Base-by-base conservation (phyloP, 2,329 filamentous ascomycete species). In the Setomelanomma holmii region DNA sequence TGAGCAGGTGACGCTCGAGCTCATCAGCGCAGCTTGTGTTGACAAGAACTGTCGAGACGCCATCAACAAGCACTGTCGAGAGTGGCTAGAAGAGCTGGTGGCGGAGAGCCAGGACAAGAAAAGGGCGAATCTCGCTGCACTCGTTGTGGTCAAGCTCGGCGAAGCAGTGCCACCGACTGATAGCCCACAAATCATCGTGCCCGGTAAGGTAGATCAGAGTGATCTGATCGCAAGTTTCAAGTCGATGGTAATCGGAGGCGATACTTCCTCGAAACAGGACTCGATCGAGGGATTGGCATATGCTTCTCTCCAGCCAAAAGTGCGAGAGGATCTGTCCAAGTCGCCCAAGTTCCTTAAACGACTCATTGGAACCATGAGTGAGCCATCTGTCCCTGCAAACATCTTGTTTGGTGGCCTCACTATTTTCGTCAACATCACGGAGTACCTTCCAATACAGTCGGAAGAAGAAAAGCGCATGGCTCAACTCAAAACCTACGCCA, bases 391-490 rank as follows among this genome's bases (percentile, higher is more conserved):
- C 1, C 63, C 80, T 42, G 75, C 78, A 33, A 87, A 89, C 11
- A 79, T 89, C 20, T 88, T 92, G 0, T 97, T 96, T 69, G 93
- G 93, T 41, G 89, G 87, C 16, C 80, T 99, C 35, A 96, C 89
- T 69, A 89, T 97, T 48, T 84, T 98, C 60, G 81, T 86, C 48
- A 97, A 98, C 68, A 79, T 99, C 45, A 96, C 91, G 12, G 82
- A 84, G 23, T 98, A 96, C 71, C 83, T 85, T 35, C 92, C 92
- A 5, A 80, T 80, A 6, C 80, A 93, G 35, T 88, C 91, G 0
- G 93, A 97, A 58, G 95, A 99, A 74, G 89, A 97, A 66, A 95
- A 93, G 78, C 91, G 90, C 68, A 91, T 99, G 78, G 85, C 85
- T 5, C 90, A 99, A 72, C 83, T 99, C 39, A 97, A 96, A 78